Evolutionary conservation across 169 alveolate species (phyloP).

Genomic region (Eimeria maxima): DNA sequence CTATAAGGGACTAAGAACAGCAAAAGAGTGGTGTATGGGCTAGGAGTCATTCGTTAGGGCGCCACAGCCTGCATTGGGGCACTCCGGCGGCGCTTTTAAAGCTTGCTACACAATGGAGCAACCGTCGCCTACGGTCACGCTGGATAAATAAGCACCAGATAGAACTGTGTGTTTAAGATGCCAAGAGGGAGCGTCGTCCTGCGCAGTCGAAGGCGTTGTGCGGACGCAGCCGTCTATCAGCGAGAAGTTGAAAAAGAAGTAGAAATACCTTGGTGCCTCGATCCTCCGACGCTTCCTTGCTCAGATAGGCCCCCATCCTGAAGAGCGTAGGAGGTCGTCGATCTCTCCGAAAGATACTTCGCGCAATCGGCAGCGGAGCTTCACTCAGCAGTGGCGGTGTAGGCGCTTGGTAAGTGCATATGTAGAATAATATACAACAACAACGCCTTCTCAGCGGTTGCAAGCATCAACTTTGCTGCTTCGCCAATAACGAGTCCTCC

Average conservation of each 20-base stretch:
- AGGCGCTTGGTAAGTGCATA: background rate
- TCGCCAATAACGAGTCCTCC: background rate
- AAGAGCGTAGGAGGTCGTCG: background rate
- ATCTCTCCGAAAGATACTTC: background rate
- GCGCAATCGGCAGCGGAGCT: background rate
- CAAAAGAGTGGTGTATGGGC: background rate
- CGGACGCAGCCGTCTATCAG: background rate
- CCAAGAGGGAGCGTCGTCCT: too few relatives aligned
- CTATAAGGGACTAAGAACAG: background rate
- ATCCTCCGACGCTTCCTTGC: conserved; percentile 8
- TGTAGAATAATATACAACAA: background rate
- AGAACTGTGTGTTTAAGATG: too few relatives aligned
- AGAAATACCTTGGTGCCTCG: background rate
- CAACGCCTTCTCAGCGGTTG: background rate
- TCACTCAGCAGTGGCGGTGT: background rate
- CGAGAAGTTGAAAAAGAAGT: background rate
- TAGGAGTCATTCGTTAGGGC: background rate
- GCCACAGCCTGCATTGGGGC: background rate
- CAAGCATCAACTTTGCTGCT: background rate
- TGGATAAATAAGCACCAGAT: background rate
- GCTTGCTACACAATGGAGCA: background rate
- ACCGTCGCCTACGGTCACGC: background rate
- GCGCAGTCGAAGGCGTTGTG: background rate
- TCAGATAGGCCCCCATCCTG: conserved; percentile 33
- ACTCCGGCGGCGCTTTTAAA: background rate